phyloP scores from a whole-genome alignment of 495 filamentous ascomycete genomes.

The Penicillium herquei region DNA sequence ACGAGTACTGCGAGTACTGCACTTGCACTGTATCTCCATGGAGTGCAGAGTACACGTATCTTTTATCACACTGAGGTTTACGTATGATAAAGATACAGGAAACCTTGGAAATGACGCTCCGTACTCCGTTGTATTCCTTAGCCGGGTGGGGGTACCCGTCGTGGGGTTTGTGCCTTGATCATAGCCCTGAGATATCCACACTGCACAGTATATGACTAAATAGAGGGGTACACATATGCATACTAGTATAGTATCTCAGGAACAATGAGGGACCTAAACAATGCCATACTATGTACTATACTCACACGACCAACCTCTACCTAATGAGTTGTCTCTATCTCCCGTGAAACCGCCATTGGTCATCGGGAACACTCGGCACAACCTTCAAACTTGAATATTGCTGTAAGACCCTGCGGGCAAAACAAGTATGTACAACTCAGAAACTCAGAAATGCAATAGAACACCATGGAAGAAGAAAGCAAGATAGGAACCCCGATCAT shows the following conservation, averaged over 20 bases:
- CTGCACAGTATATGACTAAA: no score
- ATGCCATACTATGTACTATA: no score
- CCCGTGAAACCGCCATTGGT: background rate
- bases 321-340: background rate
- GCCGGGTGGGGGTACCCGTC: constrained; percentile 1
- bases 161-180: background rate
- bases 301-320: background rate
- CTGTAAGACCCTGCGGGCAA: constrained; percentile 3
- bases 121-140: background rate
- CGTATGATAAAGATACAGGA: no score
- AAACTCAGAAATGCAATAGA: background rate
- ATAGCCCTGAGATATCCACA: no score
- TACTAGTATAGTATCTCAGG: no score
- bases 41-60: no score
- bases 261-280: no score
- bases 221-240: background rate
- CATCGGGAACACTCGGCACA: background rate
- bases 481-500: background rate
- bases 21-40: no score
- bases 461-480: background rate
- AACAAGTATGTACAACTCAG: constrained; percentile 1
- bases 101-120: background rate
- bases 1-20: no score
- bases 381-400: background rate
- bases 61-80: no score